Evolutionary conservation across 805 yeast species (phyloP), one percentile per base, ranked within the genome.

Genomic region (Wickerhamiella cacticola): DNA sequence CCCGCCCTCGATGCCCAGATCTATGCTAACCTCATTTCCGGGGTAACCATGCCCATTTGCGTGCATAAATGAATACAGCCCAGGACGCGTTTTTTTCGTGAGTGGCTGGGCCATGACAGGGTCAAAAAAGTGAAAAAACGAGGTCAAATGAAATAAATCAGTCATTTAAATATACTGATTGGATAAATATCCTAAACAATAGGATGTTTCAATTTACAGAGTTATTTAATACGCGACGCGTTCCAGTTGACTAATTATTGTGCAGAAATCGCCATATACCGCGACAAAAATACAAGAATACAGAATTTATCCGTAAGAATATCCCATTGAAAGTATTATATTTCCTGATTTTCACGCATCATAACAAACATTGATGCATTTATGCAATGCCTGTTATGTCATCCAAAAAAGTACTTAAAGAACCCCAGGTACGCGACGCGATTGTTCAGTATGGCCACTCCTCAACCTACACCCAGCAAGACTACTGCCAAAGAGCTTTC

Each of bases 391-490:
- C 26, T 5, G 29, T 39, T 39, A 23, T 40, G 39, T 43, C 46
- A 43, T 18, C 46, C 23, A n/a, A 24, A 43, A 33, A 43, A 43
- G 29, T 43, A 43, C 46, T 43, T 43, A 43, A 43, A 15, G 38
- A n/a, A 29, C n/a, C n/a, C 33, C 25, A 33, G 21, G 28, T 16
- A 23, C 45, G 28, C 45, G 45, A 29, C 45, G 38, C 38, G 38
- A 24, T 8, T 23, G 10, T 24, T 16, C 46, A 33, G 22, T 29
- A 44, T 44, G 47, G 40, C 38, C n/a, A 28, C 45, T 25, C 16
- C 35, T 26, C 29, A 23, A 24, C 62, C 61, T 31, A 82, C 95
- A 16, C 85, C 85, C 51, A 76, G 82, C 33, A 79, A 79, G 63
- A 71, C 64, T 50, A 71, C 83, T 49, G 82, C 84, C 41, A 64